A percentile compares a stretch with the other conserved stretches of the same genome.
Evolutionary conservation across 129 eudicot species (phyloP).

Genomic region (Artemisia annua): DNA sequence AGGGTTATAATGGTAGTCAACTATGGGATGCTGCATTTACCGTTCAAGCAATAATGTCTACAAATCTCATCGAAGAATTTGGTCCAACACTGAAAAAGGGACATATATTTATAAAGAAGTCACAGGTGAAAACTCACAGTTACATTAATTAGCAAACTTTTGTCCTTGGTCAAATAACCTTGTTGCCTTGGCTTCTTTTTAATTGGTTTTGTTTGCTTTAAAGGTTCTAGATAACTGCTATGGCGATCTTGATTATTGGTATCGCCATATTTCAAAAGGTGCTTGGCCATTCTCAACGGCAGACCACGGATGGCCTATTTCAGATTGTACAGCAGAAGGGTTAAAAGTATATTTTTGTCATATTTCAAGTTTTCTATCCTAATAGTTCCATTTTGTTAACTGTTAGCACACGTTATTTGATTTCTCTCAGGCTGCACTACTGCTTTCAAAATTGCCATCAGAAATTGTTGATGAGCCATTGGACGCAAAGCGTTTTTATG

Average conservation of each 20-base stretch:
- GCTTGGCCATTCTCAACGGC: constrained; percentile 98
- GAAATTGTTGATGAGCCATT: constrained; percentile 76
- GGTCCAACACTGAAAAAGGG: constrained; percentile 69
- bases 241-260: constrained; percentile 77
- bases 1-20: constrained; percentile 99
- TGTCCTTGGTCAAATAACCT: neutral
- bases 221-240: constrained; percentile 83
- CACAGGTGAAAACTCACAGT: constrained; percentile 61
- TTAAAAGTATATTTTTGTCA: constrained; percentile 52
- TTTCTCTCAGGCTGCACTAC: constrained; percentile 62
- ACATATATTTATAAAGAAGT: constrained; percentile 59
- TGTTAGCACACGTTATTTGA: constrained; percentile 3
- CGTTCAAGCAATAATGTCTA: constrained; percentile 76
- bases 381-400: neutral
- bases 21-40: constrained; percentile 84
- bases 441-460: constrained; percentile 69
- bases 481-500: constrained; percentile 59
- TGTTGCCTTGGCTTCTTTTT: neutral
- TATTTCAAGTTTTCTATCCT: constrained; percentile 1
- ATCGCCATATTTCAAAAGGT: constrained; percentile 96
- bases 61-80: constrained; percentile 74
- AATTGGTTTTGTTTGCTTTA: constrained; percentile 11
- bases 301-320: constrained; percentile 99
- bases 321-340: constrained; percentile 98
- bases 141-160: constrained; percentile 7